These are phyloP conservation scores for Vaccinium vitisidaea DNA, from an alignment of 148 eudicot species.

Conservation along the genomic window DNA sequence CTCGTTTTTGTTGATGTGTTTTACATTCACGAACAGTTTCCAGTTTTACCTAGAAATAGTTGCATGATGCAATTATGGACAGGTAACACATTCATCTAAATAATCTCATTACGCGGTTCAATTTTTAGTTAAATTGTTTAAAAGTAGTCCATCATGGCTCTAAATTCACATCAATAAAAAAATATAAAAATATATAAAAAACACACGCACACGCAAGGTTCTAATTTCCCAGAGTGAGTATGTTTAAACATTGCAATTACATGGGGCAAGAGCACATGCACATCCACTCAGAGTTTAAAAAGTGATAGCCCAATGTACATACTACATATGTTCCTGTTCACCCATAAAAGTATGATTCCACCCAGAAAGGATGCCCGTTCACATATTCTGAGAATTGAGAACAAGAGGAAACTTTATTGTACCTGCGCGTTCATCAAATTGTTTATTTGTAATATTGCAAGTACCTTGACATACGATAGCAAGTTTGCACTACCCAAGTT, in stretches of 20 bases:
- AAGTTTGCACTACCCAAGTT: neutral
- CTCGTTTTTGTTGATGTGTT: neutral
- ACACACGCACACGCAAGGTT: neutral
- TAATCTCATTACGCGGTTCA: neutral
- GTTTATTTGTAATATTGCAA: neutral
- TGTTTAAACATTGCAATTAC: neutral
- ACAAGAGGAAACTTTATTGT: constrained; percentile 9
- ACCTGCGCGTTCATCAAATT: neutral
- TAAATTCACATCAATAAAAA: neutral
- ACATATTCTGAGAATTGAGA: neutral
- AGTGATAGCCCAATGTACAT: neutral
- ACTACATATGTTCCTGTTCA: neutral
- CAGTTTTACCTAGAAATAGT: neutral
- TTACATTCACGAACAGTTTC: neutral
- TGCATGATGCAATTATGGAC: neutral
- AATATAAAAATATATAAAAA: no score
- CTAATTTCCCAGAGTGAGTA: neutral
- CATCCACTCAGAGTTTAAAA: neutral
- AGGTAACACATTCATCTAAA: neutral
- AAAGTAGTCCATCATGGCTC: neutral
- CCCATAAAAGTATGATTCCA: neutral
- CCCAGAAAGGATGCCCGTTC: neutral
- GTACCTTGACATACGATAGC: neutral
- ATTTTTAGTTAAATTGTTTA: neutral
- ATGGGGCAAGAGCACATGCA: neutral